Conservation (phyloP, 441 rosid genomes). For the Adansonia grandidieri region DNA sequence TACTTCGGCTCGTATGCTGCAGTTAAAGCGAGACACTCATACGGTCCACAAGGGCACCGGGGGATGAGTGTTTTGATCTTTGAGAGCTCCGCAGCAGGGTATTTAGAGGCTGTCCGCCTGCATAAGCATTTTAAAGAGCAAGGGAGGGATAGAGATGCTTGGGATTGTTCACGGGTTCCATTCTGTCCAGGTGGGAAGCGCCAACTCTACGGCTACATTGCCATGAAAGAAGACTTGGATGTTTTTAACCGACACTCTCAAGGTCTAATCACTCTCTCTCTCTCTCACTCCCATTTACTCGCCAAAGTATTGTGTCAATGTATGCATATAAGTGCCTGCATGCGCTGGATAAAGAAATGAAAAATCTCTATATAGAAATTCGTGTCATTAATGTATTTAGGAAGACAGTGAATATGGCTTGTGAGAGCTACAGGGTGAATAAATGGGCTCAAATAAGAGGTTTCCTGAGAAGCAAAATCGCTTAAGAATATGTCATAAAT, state of each 20-base stretch:
- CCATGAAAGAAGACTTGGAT: constrained; percentile 44
- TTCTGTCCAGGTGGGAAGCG: constrained; percentile 48
- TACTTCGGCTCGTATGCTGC: constrained; percentile 43
- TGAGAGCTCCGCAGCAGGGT: constrained; percentile 48
- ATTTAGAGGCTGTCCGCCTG: constrained; percentile 48
- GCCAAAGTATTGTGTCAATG: neutral
- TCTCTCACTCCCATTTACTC: too few species aligned
- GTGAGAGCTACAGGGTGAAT: neutral
- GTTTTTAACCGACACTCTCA: constrained; percentile 46
- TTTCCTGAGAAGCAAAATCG: neutral
- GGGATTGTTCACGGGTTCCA: constrained; percentile 37
- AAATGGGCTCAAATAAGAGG: neutral
- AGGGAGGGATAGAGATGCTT: constrained; percentile 47
- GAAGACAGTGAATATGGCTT: neutral
- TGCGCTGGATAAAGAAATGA: neutral
- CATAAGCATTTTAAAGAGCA: constrained; percentile 53
- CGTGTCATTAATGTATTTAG: neutral
- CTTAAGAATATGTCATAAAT: neutral
- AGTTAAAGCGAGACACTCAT: constrained; percentile 48
- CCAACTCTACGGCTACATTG: constrained; percentile 52
- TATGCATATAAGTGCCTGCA: neutral
- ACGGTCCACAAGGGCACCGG: constrained; percentile 57
- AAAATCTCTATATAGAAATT: neutral
- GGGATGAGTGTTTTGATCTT: constrained; percentile 54
- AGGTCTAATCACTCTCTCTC: constrained; percentile 34